A percentile compares a stretch with the other conserved stretches of the same genome.
Evolutionary conservation across 805 yeast genomes (phyloP).

Genomic region (Candida dajiaensis): DNA sequence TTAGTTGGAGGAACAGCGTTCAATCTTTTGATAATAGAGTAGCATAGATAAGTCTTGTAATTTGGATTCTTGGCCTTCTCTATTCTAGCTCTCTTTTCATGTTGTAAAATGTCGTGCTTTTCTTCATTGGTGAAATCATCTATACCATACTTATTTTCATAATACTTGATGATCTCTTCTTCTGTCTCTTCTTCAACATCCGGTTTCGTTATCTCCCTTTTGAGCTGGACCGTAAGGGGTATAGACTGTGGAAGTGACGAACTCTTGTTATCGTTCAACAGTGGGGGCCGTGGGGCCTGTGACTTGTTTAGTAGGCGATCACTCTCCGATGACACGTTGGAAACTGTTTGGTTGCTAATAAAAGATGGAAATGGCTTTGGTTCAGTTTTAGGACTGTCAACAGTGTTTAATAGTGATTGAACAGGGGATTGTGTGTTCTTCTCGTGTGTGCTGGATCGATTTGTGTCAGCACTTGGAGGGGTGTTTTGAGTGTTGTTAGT

Average conservation of each 20-base stretch:
- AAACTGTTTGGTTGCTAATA: neutral
- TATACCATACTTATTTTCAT: slow-evolving; percentile 21
- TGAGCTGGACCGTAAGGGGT: slow-evolving; percentile 7
- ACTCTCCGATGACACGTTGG: neutral
- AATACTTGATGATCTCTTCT: slow-evolving; percentile 24
- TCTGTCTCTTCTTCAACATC: slow-evolving; percentile 20
- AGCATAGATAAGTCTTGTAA: slow-evolving; percentile 24
- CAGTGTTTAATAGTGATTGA: slow-evolving; percentile 1
- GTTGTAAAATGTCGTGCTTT: slow-evolving; percentile 25
- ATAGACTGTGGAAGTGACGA: neutral
- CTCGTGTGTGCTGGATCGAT: neutral
- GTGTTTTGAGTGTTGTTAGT: neutral
- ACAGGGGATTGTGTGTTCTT: slow-evolving; percentile 1
- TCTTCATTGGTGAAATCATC: slow-evolving; percentile 24
- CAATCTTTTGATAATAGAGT: slow-evolving; percentile 24
- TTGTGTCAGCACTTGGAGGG: neutral
- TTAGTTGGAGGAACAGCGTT: slow-evolving; percentile 18
- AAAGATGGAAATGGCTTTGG: slow-evolving; percentile 1
- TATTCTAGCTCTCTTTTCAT: slow-evolving; percentile 23
- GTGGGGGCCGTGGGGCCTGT: neutral
- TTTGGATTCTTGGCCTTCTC: slow-evolving; percentile 22
- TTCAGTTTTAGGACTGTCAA: neutral
- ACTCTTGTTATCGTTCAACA: neutral
- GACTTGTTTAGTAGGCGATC: neutral
- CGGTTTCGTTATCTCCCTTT: slow-evolving; percentile 21